Evolutionary conservation across 2,329 filamentous ascomycete genomes (phyloP).

Genomic region (Arthrocladium fulminans): DNA sequence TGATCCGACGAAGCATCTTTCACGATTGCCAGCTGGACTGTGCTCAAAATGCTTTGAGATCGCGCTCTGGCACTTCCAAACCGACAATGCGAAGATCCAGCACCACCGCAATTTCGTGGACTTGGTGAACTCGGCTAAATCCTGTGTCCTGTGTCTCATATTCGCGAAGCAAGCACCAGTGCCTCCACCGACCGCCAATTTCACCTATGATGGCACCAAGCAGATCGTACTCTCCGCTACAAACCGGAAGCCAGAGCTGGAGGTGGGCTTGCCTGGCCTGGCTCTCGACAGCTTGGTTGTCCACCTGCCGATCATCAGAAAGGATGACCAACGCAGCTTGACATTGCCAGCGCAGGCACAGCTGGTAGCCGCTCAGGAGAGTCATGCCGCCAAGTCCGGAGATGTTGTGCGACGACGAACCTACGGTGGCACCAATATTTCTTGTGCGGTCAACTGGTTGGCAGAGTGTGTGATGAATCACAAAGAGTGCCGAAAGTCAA

Average conservation of each 20-base stretch:
- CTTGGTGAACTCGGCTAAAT: slow-evolving; percentile 4
- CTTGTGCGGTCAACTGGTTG: slow-evolving; percentile 4
- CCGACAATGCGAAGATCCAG: slow-evolving; percentile 1
- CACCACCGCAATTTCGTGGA: slow-evolving; percentile 9
- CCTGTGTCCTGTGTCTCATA: slow-evolving; percentile 4
- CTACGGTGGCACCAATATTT: slow-evolving; percentile 4
- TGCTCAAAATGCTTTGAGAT: slow-evolving; percentile 10
- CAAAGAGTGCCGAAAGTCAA: slow-evolving; percentile 7
- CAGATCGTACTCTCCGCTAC: slow-evolving; percentile 5
- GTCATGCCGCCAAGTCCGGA: slow-evolving; percentile 1
- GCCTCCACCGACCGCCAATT: slow-evolving; percentile 2
- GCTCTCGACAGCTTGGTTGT: slow-evolving; percentile 4
- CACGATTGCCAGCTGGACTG: slow-evolving; percentile 1
- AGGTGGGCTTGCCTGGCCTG: background rate
- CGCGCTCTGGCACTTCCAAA: slow-evolving; percentile 1
- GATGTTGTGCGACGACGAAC: slow-evolving; percentile 4
- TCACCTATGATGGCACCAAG: slow-evolving; percentile 7
- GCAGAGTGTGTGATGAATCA: slow-evolving; percentile 7
- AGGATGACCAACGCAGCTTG: slow-evolving; percentile 1
- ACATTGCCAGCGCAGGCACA: slow-evolving; percentile 3
- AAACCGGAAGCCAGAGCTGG: background rate
- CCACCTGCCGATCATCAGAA: slow-evolving; percentile 5
- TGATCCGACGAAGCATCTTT: background rate
- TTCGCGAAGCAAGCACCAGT: slow-evolving; percentile 9
- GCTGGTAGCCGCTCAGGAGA: slow-evolving; percentile 3